phyloP scores from a whole-genome alignment of 1,284 basidiomycete genomes.

The Volvariella surrecta region DNA sequence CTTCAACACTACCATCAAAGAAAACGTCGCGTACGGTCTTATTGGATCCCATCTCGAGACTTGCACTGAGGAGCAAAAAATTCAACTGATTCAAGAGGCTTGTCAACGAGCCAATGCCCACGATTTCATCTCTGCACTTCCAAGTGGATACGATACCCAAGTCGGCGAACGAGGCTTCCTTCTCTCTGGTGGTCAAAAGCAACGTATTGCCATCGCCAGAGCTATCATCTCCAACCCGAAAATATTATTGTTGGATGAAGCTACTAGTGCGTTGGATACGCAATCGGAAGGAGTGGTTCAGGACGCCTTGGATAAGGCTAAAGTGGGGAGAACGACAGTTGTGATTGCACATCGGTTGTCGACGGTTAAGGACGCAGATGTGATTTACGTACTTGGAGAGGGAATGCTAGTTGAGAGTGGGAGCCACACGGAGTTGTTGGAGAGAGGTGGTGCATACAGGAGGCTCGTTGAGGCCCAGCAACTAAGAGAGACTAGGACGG shows the following conservation, averaged over 20 bases:
- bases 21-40: conserved; percentile 86
- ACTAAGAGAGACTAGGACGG: conserved; percentile 52
- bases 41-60: conserved; percentile 69
- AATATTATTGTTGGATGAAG: conserved; percentile 82
- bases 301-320: conserved; percentile 89
- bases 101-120: conserved; percentile 89
- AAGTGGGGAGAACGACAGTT: conserved; percentile 71
- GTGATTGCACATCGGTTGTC: conserved; percentile 72
- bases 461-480: conserved; percentile 75
- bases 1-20: conserved; percentile 58
- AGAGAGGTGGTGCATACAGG: conserved; percentile 62
- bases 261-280: conserved; percentile 86
- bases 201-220: conserved; percentile 88
- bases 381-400: conserved; percentile 84
- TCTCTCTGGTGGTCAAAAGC: conserved; percentile 90
- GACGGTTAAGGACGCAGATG: conserved; percentile 74
- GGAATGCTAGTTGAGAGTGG: conserved; percentile 81
- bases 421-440: conserved; percentile 71
- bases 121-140: conserved; percentile 79
- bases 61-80: conserved; percentile 62
- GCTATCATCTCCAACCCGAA: conserved; percentile 89
- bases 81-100: conserved; percentile 75
- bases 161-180: conserved; percentile 93
- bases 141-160: conserved; percentile 82
- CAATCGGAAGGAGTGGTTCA: conserved; percentile 90